phyloP scores from a whole-genome alignment of 1,284 basidiomycete genomes.

The Trametes pubescens region DNA sequence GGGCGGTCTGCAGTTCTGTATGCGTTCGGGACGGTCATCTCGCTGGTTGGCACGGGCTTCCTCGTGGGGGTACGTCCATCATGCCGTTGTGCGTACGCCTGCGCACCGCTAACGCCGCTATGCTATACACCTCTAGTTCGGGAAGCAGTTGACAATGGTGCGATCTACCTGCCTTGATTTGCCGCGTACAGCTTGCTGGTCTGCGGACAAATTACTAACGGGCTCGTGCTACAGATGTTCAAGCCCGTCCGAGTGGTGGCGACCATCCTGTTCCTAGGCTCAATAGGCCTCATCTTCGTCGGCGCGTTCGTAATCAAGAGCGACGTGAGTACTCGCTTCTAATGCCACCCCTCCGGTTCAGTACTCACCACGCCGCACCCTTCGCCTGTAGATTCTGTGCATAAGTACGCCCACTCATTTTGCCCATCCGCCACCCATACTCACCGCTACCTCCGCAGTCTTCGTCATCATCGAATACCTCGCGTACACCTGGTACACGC shows the following conservation, averaged over 20 bases:
- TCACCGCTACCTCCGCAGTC: slow-evolving; percentile 54
- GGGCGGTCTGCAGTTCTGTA: slow-evolving; percentile 69
- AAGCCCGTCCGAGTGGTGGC: slow-evolving; percentile 90
- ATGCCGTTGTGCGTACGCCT: background rate
- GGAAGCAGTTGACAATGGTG: slow-evolving; percentile 82
- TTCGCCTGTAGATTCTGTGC: slow-evolving; percentile 49
- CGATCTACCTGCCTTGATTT: slow-evolving; percentile 29
- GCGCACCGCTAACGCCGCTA: slow-evolving; percentile 6
- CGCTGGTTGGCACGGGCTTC: slow-evolving; percentile 90
- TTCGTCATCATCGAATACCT: slow-evolving; percentile 89
- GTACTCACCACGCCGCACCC: slow-evolving; percentile 6
- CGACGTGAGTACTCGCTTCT: slow-evolving; percentile 57
- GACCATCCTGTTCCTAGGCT: slow-evolving; percentile 79
- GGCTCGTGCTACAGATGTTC: slow-evolving; percentile 75
- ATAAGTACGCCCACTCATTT: slow-evolving; percentile 49
- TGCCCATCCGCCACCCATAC: background rate
- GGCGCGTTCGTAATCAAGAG: slow-evolving; percentile 78
- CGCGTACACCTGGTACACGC: slow-evolving; percentile 85
- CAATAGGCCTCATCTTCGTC: slow-evolving; percentile 83
- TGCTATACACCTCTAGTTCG: slow-evolving; percentile 58
- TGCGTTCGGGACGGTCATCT: slow-evolving; percentile 83
- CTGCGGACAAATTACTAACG: slow-evolving; percentile 20
- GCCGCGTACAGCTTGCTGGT: too few species aligned
- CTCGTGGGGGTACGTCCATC: slow-evolving; percentile 74
- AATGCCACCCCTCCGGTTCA: slow-evolving; percentile 4